Conservation (phyloP, 2,329 filamentous ascomycete species). For the Aspergillus calidoustus region DNA sequence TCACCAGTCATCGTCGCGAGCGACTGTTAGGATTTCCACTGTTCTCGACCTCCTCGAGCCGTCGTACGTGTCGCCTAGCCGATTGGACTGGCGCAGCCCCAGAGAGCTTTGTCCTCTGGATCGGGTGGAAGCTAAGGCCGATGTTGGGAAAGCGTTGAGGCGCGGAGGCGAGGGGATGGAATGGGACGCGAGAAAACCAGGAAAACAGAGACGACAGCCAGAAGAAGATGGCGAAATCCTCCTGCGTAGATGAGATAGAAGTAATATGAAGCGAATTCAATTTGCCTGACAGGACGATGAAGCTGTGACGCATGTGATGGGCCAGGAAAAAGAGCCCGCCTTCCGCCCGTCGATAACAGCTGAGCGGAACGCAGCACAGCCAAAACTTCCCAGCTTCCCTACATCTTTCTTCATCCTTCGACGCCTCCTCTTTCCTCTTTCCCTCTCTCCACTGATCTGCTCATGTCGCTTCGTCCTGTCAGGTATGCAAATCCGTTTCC, state of each 20-base stretch:
- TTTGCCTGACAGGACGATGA: not conserved
- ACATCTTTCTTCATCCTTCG: not conserved
- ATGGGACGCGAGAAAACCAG: not conserved
- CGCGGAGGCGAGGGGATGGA: not conserved
- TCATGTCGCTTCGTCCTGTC: slow-evolving; percentile 4
- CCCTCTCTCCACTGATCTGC: slow-evolving; percentile 5
- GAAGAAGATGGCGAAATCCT: not conserved
- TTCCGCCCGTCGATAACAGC: slow-evolving; percentile 21
- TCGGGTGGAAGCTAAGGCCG: slow-evolving; percentile 12
- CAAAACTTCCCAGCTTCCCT: not conserved
- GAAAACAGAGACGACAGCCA: not conserved
- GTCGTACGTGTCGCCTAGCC: slow-evolving; percentile 10
- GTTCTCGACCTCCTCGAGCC: slow-evolving; percentile 3
- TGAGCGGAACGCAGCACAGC: not conserved
- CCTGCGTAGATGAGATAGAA: not conserved
- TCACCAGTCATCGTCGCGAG: slow-evolving; percentile 10
- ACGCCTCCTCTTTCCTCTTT: not conserved
- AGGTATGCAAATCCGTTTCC: slow-evolving; percentile 10
- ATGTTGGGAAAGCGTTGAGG: slow-evolving; percentile 16
- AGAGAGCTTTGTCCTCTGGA: slow-evolving; percentile 15
- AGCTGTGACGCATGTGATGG: slow-evolving; percentile 26
- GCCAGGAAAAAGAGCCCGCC: slow-evolving; percentile 23
- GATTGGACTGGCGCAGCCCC: slow-evolving; percentile 13
- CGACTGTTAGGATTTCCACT: slow-evolving; percentile 8
- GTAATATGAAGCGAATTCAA: not conserved